Evolutionary conservation across 306 rosid species (phyloP).

Genomic region (Urtica urens): DNA sequence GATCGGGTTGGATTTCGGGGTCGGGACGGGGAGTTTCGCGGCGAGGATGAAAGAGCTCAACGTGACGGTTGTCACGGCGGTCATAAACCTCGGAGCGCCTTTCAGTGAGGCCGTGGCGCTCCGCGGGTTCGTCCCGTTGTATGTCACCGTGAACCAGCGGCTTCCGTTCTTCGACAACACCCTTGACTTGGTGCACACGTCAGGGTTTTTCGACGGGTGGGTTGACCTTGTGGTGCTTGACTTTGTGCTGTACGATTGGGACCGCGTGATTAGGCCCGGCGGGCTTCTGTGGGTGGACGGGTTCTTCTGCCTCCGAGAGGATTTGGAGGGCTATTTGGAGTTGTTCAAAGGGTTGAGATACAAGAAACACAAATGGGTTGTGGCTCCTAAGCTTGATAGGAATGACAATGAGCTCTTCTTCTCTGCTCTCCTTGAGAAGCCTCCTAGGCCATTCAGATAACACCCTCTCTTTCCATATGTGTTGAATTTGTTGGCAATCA

Average conservation of each 20-base stretch:
- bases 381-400: constrained; percentile 66
- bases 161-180: constrained; percentile 66
- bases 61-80: constrained; percentile 55
- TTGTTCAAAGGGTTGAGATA: constrained; percentile 47
- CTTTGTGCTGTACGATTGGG: constrained; percentile 66
- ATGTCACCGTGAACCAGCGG: constrained; percentile 56
- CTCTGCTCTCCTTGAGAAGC: constrained; percentile 68
- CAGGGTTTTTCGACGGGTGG: constrained; percentile 76
- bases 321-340: constrained; percentile 51
- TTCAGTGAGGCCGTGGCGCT: constrained; percentile 71
- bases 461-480: too few species aligned
- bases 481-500: too few species aligned
- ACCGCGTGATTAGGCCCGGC: constrained; percentile 66
- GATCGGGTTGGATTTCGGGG: constrained; percentile 62
- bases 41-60: constrained; percentile 61
- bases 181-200: constrained; percentile 67
- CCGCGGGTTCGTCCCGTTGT: constrained; percentile 60
- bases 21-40: constrained; percentile 75
- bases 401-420: constrained; percentile 54
- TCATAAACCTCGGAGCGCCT: constrained; percentile 63
- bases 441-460: constrained; percentile 53
- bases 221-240: constrained; percentile 60
- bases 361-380: constrained; percentile 51
- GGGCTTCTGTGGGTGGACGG: constrained; percentile 74
- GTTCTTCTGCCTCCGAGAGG: constrained; percentile 57